phyloP scores from a whole-genome alignment of 2,329 filamentous ascomycete species.

The Nothopassalora personata region DNA sequence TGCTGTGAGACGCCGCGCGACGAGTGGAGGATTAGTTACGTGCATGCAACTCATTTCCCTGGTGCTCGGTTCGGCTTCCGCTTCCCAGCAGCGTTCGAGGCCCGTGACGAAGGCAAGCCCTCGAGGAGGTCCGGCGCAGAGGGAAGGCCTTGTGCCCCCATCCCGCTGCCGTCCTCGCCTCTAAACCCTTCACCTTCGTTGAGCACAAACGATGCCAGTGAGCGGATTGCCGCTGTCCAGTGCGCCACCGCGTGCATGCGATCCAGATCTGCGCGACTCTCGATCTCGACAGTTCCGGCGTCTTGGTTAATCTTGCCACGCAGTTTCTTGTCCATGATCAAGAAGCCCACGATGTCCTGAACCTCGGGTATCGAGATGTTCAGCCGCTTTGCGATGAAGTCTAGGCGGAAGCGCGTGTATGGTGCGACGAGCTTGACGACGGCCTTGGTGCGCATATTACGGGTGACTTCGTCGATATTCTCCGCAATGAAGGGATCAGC shows the following conservation, averaged over 20 bases:
- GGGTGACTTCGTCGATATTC: constrained; percentile 97
- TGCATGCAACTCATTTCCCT: constrained; percentile 29
- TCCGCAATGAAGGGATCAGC: constrained; percentile 94
- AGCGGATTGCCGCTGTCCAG: constrained; percentile 65
- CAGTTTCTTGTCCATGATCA: constrained; percentile 87
- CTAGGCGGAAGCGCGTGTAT: constrained; percentile 84
- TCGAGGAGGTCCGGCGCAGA: constrained; percentile 12
- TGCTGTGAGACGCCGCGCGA: not conserved
- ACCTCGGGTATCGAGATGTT: constrained; percentile 81
- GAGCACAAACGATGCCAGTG: constrained; percentile 67
- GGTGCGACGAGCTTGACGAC: constrained; percentile 89
- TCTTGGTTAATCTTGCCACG: constrained; percentile 86
- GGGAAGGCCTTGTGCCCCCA: constrained; percentile 9
- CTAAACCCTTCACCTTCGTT: constrained; percentile 70
- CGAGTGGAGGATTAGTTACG: not conserved
- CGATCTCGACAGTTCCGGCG: constrained; percentile 75
- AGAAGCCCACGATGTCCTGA: constrained; percentile 88
- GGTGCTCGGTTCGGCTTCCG: constrained; percentile 25
- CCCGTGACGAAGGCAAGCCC: constrained; percentile 14
- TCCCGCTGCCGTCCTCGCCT: constrained; percentile 37
- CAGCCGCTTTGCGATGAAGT: constrained; percentile 82
- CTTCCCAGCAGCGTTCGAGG: constrained; percentile 24
- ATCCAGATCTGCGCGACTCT: constrained; percentile 65
- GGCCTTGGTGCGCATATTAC: constrained; percentile 96
- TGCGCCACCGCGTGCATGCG: constrained; percentile 67